phyloP scores from a whole-genome alignment of 176 grass and related monocot genomes.

The Carex parvula region DNA sequence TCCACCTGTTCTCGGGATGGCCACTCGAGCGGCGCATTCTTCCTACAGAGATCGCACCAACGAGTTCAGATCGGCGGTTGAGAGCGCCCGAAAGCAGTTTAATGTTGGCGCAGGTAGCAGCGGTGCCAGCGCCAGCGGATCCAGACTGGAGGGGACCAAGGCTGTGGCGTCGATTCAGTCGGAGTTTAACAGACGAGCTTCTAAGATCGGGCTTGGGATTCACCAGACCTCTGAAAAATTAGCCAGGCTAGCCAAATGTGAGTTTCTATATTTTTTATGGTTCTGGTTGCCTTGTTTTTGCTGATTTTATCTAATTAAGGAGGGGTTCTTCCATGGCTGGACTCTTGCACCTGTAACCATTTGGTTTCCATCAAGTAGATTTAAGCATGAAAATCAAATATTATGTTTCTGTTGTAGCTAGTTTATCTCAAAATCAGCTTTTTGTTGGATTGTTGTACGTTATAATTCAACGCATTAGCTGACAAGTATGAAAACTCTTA shows the following conservation, averaged over 20 bases:
- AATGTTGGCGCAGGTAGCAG: slow-evolving; percentile 21
- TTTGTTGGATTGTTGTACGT: too few species aligned
- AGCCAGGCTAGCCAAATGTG: slow-evolving; percentile 75
- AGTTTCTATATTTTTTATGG: background rate
- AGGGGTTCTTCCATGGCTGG: background rate
- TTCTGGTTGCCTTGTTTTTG: background rate
- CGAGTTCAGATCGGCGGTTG: slow-evolving; percentile 79
- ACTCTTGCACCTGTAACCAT: background rate
- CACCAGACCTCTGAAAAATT: slow-evolving; percentile 94
- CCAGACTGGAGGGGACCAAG: slow-evolving; percentile 37
- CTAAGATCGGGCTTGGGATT: slow-evolving; percentile 87
- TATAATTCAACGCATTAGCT: too few species aligned
- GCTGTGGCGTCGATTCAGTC: slow-evolving; percentile 47
- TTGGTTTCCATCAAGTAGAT: background rate
- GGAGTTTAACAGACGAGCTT: slow-evolving; percentile 81
- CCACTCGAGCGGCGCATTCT: slow-evolving; percentile 49
- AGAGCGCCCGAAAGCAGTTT: slow-evolving; percentile 52
- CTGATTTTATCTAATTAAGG: background rate
- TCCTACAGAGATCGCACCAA: slow-evolving; percentile 84
- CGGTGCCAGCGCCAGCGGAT: slow-evolving; percentile 2
- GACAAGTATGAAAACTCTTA: background rate
- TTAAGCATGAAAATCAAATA: background rate
- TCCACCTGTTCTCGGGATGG: slow-evolving; percentile 44
- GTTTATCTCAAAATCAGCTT: background rate
- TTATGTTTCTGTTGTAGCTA: background rate